phyloP scores from a whole-genome alignment of 805 yeast genomes.

The Candida multigemmis region DNA sequence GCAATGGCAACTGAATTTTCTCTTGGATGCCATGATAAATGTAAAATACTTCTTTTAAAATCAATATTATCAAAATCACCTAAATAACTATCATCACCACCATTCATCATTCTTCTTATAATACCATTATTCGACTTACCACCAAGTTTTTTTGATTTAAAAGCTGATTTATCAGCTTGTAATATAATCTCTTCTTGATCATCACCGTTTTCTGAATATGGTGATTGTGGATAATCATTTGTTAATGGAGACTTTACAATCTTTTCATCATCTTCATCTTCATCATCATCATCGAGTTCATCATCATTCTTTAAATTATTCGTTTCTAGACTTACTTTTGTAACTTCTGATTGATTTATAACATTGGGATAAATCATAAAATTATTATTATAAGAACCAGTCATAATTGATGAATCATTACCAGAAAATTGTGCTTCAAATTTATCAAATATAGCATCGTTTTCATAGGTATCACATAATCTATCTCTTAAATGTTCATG shows the following conservation, averaged over 20 bases:
- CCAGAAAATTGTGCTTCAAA: conserved; percentile 95
- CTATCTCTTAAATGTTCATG: conserved; percentile 92
- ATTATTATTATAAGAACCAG: conserved; percentile 95
- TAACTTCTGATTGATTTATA: conserved; percentile 16
- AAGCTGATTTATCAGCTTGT: conserved; percentile 97
- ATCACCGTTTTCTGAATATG: conserved; percentile 19
- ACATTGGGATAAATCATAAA: conserved; percentile 95
- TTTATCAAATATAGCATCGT: conserved; percentile 97
- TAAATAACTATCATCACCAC: conserved; percentile 38
- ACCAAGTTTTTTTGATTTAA: conserved; percentile 65
- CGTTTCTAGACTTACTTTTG: conserved; percentile 1
- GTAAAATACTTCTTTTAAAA: conserved; percentile 89
- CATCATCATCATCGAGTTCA: conserved; percentile 35
- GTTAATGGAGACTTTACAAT: conserved; percentile 5
- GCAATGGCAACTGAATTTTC: conserved; percentile 97
- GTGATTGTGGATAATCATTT: conserved; percentile 20
- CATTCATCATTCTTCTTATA: conserved; percentile 42
- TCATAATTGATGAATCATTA: conserved; percentile 85
- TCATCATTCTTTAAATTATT: conserved; percentile 19
- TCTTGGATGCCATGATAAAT: conserved; percentile 96
- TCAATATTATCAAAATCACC: conserved; percentile 75
- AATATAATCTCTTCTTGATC: conserved; percentile 58
- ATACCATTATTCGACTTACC: conserved; percentile 25
- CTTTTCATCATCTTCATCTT: conserved; percentile 12
- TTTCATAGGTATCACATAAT: conserved; percentile 94